Evolutionary conservation across 768 basidiomycete genomes (phyloP).

Genomic region (Dendrothele bispora): DNA sequence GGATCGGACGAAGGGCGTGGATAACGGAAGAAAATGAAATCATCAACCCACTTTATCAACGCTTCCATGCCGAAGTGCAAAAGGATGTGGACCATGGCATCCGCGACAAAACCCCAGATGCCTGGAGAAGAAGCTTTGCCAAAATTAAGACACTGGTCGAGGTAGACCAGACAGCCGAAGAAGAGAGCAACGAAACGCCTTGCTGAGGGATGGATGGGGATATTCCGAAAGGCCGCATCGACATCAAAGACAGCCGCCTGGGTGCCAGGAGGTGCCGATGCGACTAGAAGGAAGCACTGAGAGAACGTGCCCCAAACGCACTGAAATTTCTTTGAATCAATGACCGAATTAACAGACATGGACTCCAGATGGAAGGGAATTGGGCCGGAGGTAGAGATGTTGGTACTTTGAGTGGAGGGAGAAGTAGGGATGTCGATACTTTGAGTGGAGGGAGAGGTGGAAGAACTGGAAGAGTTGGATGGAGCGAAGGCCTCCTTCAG

Average conservation of each 20-base stretch:
- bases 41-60: constrained; percentile 27
- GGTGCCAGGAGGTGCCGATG: constrained; percentile 28
- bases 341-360: constrained; percentile 25
- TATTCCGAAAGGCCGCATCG: constrained; percentile 31
- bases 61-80: constrained; percentile 10
- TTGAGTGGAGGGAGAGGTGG: constrained; percentile 5
- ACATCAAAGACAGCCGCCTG: constrained; percentile 38
- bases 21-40: constrained; percentile 26
- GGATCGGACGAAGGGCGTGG: not conserved
- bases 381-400: too few species aligned
- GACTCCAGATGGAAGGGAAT: constrained; percentile 8
- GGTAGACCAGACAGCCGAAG: constrained; percentile 21
- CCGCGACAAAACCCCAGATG: constrained; percentile 29
- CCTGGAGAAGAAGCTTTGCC: constrained; percentile 27
- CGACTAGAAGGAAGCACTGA: constrained; percentile 20
- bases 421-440: not conserved
- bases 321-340: constrained; percentile 22
- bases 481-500: too few species aligned
- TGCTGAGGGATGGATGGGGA: constrained; percentile 28
- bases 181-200: constrained; percentile 22
- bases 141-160: constrained; percentile 30
- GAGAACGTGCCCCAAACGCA: constrained; percentile 33
- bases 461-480: not conserved
- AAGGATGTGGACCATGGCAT: constrained; percentile 28
- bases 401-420: not conserved